These are phyloP conservation scores for Pyrus bretschneideri DNA, from an alignment of 306 rosid species.

Conservation along the genomic window DNA sequence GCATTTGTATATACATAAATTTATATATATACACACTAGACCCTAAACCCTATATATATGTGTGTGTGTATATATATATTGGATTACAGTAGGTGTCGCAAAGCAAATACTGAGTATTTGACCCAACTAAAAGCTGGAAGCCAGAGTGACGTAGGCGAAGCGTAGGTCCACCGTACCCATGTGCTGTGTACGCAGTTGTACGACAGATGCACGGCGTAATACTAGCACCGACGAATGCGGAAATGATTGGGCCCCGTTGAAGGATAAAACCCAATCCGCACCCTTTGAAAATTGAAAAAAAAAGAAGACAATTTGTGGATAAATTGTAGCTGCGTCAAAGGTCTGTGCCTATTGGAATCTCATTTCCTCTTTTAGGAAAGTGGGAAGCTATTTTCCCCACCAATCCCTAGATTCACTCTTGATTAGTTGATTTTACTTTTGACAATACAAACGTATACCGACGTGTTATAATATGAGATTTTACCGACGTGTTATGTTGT, in stretches of 20 bases:
- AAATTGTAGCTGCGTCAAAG: not conserved
- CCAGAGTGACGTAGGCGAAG: not conserved
- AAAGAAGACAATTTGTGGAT: not conserved
- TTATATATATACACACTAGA: too few species aligned
- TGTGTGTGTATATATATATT: too few species aligned
- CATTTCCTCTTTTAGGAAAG: not conserved
- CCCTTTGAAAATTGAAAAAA: not conserved
- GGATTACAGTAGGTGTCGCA: not conserved
- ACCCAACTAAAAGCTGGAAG: not conserved
- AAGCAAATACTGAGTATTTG: not conserved
- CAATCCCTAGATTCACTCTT: not conserved
- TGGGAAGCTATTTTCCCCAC: not conserved
- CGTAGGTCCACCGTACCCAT: not conserved
- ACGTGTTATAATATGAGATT: not conserved
- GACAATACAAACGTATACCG: too few species aligned
- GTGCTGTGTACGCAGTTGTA: constrained; percentile 15
- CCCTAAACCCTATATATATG: too few species aligned
- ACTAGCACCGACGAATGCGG: constrained; percentile 63
- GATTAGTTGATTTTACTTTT: too few species aligned
- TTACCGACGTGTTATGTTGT: not conserved
- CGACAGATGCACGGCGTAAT: constrained; percentile 59
- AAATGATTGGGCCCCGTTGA: constrained; percentile 10
- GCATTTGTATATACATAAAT: too few species aligned
- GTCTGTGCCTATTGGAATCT: not conserved
- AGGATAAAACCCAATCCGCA: not conserved